A percentile compares a stretch with the other conserved stretches of the same genome.
Conservation (phyloP, 805 yeast species). For the Tetrapisispora namnaoensis region DNA sequence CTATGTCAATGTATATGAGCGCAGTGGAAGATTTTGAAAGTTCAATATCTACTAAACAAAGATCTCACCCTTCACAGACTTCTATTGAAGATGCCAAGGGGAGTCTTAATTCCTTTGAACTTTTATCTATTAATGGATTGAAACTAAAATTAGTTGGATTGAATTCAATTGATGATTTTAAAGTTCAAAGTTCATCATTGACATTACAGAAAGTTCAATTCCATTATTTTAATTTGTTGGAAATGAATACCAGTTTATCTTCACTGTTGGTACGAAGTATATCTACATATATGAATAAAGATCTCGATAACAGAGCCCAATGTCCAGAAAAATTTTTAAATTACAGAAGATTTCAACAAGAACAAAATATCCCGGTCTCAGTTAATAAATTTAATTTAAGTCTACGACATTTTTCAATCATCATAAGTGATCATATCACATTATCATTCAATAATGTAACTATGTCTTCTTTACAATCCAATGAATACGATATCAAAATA, state of each 20-base stretch:
- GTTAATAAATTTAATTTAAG: not conserved
- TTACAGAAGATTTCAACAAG: constrained; percentile 5
- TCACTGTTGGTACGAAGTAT: not conserved
- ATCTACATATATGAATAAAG: not conserved
- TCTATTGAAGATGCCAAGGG: not conserved
- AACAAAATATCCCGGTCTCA: not conserved
- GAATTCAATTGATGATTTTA: not conserved
- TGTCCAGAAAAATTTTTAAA: not conserved
- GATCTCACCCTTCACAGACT: not conserved
- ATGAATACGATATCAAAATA: not conserved
- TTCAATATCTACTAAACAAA: not conserved
- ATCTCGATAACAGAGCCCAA: not conserved
- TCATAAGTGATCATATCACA: not conserved
- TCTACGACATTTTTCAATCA: not conserved
- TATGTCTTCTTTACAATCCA: not conserved
- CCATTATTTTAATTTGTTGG: not conserved
- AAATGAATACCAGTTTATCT: not conserved
- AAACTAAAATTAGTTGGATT: not conserved
- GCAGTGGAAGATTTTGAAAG: constrained; percentile 50
- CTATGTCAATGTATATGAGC: constrained; percentile 71
- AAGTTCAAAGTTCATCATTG: not conserved
- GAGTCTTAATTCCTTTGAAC: not conserved
- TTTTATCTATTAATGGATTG: not conserved
- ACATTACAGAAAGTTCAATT: not conserved
- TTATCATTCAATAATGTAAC: not conserved